Evolutionary conservation across 2,329 filamentous ascomycete genomes (phyloP), one percentile per base, ranked within the genome.

Genomic region (Aspergillus sojae): DNA sequence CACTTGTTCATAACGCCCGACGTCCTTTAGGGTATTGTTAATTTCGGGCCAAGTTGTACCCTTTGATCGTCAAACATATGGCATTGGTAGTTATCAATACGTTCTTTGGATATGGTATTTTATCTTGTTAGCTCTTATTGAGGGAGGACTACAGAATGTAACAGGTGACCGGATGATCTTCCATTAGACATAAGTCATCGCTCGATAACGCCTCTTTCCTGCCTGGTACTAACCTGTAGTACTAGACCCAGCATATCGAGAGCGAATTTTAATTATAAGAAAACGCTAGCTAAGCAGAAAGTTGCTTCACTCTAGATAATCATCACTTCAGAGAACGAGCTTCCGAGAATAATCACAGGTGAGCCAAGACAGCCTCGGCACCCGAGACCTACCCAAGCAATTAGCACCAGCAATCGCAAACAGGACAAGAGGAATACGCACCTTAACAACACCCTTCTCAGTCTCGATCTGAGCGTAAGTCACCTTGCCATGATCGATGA

Each of bases 401-500:
- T 67, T 16, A 63, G 62, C 21, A 58, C 19, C 6, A 11, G 30
- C 12, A 55, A 50, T 7, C 46, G 23, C 9, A n/a, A 36, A 16
- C 10, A 32, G 2, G 6, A 12, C 19, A 23, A 4, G 30, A 61
- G 21, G n/a, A 34, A 32, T 14, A 60, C 68, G 57, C 62, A 77
- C 75, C 72, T 83, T 69, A 16, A 73, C 67, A 63, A 57, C 61
- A 28, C 74, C 70, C 64, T 64, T 70, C 68, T 75, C 84, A 58
- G 78, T 80, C 81, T 96, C 92, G 70, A 88, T 89, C 78, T 90
- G 89, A 57, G 91, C 90, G 77, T 96, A 95, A 69, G 82, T 82
- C 68, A 96, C 85, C 83, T 91, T 94, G 75, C 92, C 92, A 74
- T 95, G 84, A 78, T 93, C 92, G 69, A 96, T 82, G 67, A 93